Base-by-base conservation (phyloP, 768 basidiomycete genomes). In the Pulveroboletus sp. region DNA sequence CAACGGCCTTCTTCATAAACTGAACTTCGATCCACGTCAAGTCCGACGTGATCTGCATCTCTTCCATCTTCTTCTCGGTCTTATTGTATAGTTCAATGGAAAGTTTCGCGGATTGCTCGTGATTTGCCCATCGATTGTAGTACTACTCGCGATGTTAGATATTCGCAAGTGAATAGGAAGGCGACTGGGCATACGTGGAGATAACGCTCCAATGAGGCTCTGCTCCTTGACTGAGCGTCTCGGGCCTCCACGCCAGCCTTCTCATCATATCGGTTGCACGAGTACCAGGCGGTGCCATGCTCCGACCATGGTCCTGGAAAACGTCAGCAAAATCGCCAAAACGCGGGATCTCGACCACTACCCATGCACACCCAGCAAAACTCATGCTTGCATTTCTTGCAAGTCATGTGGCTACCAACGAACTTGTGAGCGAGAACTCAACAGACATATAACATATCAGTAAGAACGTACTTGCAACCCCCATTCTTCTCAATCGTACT, bases 351-450 rank as follows among this genome's bases (percentile, higher is more conserved):
- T 44, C 14, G n/a, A 28, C 51, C 67, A 39, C 28, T 62, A 80
- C 89, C 95, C 93, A 97, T 96, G 73, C 96, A 99, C 36, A 99
- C 94, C 96, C 96, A 99, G 68, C 96, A 99, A 69, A 97, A 99
- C 74, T 92, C 91, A 58, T 93, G 83, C 63, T 92, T 95, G 79
- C 96, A 98, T 73, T 97, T 98, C 79, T 96, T 95, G 77, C 96
- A 98, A 17, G 95, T 98, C 95, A 99, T 99, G 69, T 99, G 96
- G 76, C 94, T 96, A 56, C 8, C 36, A 51, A 21, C 17, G 41
- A 17, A 26, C 18, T n/a, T 3, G 28, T 64, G 32, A 60, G 58
- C 39, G 50, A 46, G 50, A 21, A 37, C 40, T n/a, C 11, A 39
- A 21, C 10, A 13, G 81, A 86, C 62, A 89, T 86, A 92, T 90